Percentiles rank a stretch among this genome's conserved stretches.
These are phyloP conservation scores for Castanea sativa DNA, from an alignment of 306 rosid genomes.

Conservation along the genomic window DNA sequence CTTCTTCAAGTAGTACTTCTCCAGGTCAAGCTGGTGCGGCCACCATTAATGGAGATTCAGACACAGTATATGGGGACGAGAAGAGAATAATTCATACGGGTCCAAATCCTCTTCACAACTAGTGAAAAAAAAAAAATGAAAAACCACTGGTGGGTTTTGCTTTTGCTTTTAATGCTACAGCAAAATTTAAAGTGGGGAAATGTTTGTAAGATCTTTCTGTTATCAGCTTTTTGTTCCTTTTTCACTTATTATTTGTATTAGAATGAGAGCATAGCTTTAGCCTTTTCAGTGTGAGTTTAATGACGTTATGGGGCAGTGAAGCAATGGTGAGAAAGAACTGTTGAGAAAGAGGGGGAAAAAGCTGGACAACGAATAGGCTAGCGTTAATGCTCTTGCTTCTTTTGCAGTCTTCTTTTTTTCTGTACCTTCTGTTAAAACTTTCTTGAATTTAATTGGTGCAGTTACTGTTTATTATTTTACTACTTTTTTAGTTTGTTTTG, in stretches of 20 bases:
- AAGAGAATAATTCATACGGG: slow-evolving; percentile 81
- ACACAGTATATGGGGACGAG: slow-evolving; percentile 44
- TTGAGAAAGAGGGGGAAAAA: background rate
- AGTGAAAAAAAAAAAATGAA: slow-evolving; percentile 12
- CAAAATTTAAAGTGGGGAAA: slow-evolving; percentile 3
- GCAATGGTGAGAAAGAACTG: slow-evolving; percentile 11
- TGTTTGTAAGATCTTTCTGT: slow-evolving; percentile 22
- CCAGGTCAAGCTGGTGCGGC: slow-evolving; percentile 2
- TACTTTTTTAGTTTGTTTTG: background rate
- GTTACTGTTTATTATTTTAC: slow-evolving; percentile 12
- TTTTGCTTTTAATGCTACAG: slow-evolving; percentile 12
- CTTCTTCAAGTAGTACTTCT: slow-evolving; percentile 30
- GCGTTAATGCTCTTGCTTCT: slow-evolving; percentile 64
- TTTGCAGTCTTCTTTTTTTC: slow-evolving; percentile 25
- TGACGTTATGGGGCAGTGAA: slow-evolving; percentile 21
- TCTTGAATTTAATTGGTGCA: slow-evolving; percentile 31
- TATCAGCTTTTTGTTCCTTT: background rate
- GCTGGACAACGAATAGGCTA: slow-evolving; percentile 42
- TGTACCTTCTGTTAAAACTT: slow-evolving; percentile 27
- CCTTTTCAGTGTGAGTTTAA: slow-evolving; percentile 46
- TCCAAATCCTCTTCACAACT: slow-evolving; percentile 96
- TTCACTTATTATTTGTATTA: slow-evolving; percentile 24
- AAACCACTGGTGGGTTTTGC: slow-evolving; percentile 23
- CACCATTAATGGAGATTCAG: slow-evolving; percentile 14
- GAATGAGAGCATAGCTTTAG: slow-evolving; percentile 75